phyloP scores from a whole-genome alignment of 805 yeast genomes.

The Candida verbasci region DNA sequence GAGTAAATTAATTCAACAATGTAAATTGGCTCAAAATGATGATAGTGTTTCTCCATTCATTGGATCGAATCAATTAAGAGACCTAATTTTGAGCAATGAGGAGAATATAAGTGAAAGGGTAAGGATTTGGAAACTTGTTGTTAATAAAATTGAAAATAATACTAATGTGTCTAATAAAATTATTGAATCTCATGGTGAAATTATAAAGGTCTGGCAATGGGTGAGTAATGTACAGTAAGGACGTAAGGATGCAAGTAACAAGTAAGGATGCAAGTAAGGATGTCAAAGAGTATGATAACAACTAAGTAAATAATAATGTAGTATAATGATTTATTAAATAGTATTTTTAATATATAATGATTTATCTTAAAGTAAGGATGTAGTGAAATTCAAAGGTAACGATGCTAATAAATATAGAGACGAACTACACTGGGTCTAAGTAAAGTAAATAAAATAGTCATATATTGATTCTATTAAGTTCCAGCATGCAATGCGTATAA shows the following conservation, averaged over 20 bases:
- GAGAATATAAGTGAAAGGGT: constrained; percentile 35
- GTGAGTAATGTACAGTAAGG: constrained; percentile 28
- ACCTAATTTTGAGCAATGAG: constrained; percentile 47
- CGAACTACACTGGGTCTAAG: background rate
- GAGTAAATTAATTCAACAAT: constrained; percentile 45
- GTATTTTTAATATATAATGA: too few species aligned
- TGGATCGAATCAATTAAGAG: constrained; percentile 71
- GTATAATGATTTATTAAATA: too few species aligned
- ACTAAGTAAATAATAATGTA: too few species aligned
- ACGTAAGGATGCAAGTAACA: too few species aligned
- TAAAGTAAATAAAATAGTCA: background rate
- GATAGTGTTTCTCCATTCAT: constrained; percentile 44
- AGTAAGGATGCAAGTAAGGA: too few species aligned
- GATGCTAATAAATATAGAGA: too few species aligned
- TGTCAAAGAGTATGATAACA: too few species aligned
- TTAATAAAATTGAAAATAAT: constrained; percentile 55
- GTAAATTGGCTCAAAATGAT: constrained; percentile 14
- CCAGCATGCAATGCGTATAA: constrained; percentile 35
- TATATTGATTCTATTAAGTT: constrained; percentile 1
- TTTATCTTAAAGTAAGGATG: too few species aligned
- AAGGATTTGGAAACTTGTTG: constrained; percentile 57
- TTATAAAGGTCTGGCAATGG: constrained; percentile 89
- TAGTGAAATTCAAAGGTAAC: too few species aligned
- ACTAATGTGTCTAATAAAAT: constrained; percentile 59
- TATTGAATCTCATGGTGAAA: constrained; percentile 80